Evolutionary conservation across 2,329 filamentous ascomycete species (phyloP).

Genomic region (Aspergillus cejpii): DNA sequence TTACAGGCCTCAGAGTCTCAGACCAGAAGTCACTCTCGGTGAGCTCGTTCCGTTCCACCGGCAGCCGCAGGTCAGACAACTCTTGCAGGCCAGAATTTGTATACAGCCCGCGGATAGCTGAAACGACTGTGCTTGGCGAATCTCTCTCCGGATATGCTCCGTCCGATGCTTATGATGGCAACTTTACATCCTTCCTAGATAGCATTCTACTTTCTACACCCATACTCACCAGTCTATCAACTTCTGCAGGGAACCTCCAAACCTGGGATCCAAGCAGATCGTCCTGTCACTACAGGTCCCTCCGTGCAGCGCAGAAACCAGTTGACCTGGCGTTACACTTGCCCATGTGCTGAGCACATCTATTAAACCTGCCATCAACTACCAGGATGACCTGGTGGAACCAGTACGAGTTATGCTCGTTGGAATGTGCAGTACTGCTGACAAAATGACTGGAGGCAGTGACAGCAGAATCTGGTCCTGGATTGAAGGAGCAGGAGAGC

Average conservation of each 20-base stretch:
- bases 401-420: conserved; percentile 49
- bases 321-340: conserved; percentile 43
- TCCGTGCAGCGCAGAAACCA: conserved; percentile 43
- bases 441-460: conserved; percentile 42
- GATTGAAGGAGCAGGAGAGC: conserved; percentile 28
- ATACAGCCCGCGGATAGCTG: conserved; percentile 10
- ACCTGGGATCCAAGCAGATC: conserved; percentile 29
- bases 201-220: conserved; percentile 31
- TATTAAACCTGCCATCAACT: conserved; percentile 49
- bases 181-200: conserved; percentile 33
- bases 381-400: conserved; percentile 54
- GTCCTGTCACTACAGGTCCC: conserved; percentile 26
- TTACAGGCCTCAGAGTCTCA: background rate
- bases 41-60: background rate
- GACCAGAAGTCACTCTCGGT: conserved; percentile 7
- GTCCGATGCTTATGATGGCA: conserved; percentile 21
- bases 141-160: conserved; percentile 21
- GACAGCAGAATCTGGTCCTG: conserved; percentile 21
- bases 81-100: conserved; percentile 8
- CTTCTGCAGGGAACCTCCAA: conserved; percentile 28
- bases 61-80: conserved; percentile 12
- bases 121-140: conserved; percentile 17
- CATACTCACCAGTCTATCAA: conserved; percentile 30
- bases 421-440: conserved; percentile 51
- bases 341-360: conserved; percentile 52